Evolutionary conservation across 2,329 filamentous ascomycete species (phyloP).

Genomic region (Cladosporium cucumerinum): DNA sequence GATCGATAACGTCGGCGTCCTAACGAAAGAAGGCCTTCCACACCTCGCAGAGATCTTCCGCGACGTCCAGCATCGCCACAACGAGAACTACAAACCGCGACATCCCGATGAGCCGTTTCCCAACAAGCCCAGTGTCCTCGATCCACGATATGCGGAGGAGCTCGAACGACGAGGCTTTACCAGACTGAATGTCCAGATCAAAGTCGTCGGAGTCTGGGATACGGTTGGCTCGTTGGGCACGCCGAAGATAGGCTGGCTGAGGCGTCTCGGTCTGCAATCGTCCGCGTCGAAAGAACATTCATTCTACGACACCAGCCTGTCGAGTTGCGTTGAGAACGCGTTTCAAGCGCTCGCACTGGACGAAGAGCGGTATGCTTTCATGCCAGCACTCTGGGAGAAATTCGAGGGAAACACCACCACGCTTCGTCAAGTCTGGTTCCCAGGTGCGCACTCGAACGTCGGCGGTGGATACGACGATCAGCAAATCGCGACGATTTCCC

Average conservation of each 20-base stretch:
- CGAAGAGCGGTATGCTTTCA: conserved; percentile 41
- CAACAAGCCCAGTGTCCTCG: conserved; percentile 44
- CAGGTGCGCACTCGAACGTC: conserved; percentile 45
- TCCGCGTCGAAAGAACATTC: conserved; percentile 36
- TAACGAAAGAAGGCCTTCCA: conserved; percentile 47
- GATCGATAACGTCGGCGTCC: conserved; percentile 45
- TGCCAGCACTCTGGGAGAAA: conserved; percentile 44
- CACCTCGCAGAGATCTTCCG: conserved; percentile 47
- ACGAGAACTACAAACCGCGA: conserved; percentile 43
- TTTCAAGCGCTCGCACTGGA: conserved; percentile 47
- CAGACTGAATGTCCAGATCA: conserved; percentile 35
- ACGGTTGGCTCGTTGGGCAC: conserved; percentile 46
- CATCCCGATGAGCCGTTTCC: conserved; percentile 46
- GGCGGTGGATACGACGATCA: conserved; percentile 47
- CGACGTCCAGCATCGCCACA: conserved; percentile 44
- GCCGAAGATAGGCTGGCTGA: conserved; percentile 44
- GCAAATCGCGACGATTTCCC: conserved; percentile 50
- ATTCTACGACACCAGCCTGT: conserved; percentile 49
- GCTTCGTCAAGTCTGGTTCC: conserved; percentile 49
- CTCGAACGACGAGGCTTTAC: conserved; percentile 36
- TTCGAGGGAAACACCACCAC: conserved; percentile 42
- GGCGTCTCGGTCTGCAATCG: conserved; percentile 34
- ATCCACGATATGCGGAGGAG: conserved; percentile 44
- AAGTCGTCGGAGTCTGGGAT: conserved; percentile 46
- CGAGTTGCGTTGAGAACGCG: conserved; percentile 40